Percentiles rank a stretch among this genome's conserved stretches.
Conservation (phyloP, 176 grass and related monocot genomes). For the Secale cereale region DNA sequence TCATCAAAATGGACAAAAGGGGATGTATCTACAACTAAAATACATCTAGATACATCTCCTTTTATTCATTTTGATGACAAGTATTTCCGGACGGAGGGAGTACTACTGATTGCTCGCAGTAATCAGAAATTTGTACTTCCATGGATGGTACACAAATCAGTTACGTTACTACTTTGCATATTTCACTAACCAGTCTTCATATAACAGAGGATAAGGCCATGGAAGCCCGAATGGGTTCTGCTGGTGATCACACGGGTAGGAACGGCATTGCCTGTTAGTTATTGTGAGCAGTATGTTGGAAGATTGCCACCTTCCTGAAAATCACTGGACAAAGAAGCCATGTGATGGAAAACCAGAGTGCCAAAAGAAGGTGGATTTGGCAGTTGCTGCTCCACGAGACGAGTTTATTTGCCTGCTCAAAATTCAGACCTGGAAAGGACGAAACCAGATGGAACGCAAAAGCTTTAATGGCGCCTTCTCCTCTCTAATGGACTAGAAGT, state of each 20-base stretch:
- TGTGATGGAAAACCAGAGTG: neutral
- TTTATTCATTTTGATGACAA: too few species aligned
- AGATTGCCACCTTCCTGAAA: slow-evolving; percentile 9
- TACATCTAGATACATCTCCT: too few species aligned
- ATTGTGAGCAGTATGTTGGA: slow-evolving; percentile 6
- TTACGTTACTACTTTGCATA: neutral
- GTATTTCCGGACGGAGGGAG: too few species aligned
- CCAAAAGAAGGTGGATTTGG: neutral
- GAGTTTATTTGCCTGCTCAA: neutral
- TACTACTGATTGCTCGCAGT: neutral
- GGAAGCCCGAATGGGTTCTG: slow-evolving; percentile 30
- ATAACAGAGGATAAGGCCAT: slow-evolving; percentile 41
- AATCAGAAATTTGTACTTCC: neutral
- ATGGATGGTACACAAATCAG: neutral
- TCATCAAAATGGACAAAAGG: too few species aligned
- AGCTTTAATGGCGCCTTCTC: neutral
- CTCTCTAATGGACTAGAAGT: slow-evolving; percentile 26
- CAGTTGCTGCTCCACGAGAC: neutral
- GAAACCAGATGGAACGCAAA: neutral
- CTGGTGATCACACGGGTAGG: slow-evolving; percentile 31
- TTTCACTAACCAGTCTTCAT: slow-evolving; percentile 19
- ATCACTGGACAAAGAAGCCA: slow-evolving; percentile 25
- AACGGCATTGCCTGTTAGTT: slow-evolving; percentile 40
- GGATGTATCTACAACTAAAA: too few species aligned
- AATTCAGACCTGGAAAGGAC: neutral